A percentile compares a stretch with the other conserved stretches of the same genome.
Conservation (phyloP, 108 stramenopile genomes). For the Ochromonas danica region DNA sequence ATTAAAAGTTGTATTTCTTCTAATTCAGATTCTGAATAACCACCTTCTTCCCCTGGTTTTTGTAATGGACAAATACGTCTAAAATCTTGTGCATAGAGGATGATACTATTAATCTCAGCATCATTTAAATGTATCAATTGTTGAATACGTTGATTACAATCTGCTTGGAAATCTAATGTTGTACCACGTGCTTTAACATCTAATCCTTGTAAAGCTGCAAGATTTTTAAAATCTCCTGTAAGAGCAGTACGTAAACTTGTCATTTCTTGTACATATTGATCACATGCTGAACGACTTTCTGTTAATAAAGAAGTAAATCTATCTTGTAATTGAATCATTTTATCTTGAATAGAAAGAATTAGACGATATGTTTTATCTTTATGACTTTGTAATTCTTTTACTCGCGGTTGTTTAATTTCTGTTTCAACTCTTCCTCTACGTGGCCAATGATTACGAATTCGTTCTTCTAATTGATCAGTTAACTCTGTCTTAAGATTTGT, state of each 20-base stretch:
- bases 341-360: slow-evolving; percentile 24
- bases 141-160: background rate
- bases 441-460: slow-evolving; percentile 61
- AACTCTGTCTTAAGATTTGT: slow-evolving; percentile 38
- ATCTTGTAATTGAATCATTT: background rate
- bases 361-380: slow-evolving; percentile 48
- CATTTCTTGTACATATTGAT: slow-evolving; percentile 39
- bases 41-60: slow-evolving; percentile 42
- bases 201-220: slow-evolving; percentile 59
- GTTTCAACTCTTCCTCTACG: slow-evolving; percentile 51
- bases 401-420: slow-evolving; percentile 60
- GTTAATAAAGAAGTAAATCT: background rate
- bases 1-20: slow-evolving; percentile 42
- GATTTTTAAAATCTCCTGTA: slow-evolving; percentile 38
- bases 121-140: background rate
- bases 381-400: slow-evolving; percentile 55
- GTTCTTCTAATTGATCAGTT: slow-evolving; percentile 63
- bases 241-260: slow-evolving; percentile 33
- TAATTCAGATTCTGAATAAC: slow-evolving; percentile 52
- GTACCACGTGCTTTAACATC: slow-evolving; percentile 52
- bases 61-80: slow-evolving; percentile 10
- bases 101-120: background rate
- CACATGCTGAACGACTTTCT: slow-evolving; percentile 15
- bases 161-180: slow-evolving; percentile 39
- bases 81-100: slow-evolving; percentile 14